phyloP scores from a whole-genome alignment of 139 green algal species.

The Raphidocelis subcapitata region DNA sequence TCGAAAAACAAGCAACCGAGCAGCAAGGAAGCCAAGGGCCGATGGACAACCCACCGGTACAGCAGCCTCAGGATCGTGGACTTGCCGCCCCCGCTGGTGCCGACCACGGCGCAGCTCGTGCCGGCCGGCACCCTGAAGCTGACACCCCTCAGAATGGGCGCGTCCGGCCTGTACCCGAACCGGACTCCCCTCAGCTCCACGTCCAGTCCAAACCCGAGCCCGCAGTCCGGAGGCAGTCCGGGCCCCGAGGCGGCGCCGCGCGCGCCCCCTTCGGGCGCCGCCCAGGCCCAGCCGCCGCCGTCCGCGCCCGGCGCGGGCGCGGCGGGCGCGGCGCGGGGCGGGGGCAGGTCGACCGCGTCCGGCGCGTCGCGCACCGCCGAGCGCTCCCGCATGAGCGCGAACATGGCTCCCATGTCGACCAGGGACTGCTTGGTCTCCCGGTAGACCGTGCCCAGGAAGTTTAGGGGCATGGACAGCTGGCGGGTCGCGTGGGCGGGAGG shows the following conservation, averaged over 20 bases:
- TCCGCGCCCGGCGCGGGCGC: too few species aligned
- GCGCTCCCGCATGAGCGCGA: conserved; percentile 68
- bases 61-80: conserved; percentile 72
- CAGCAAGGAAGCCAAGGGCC: too few species aligned
- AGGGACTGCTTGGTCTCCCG: conserved; percentile 93
- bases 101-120: conserved; percentile 87
- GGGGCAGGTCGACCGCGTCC: conserved; percentile 41
- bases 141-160: conserved; percentile 63
- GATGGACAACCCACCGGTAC: conserved; percentile 57
- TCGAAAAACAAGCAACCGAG: too few species aligned
- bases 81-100: conserved; percentile 86
- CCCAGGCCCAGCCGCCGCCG: too few species aligned
- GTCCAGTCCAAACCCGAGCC: conserved; percentile 33
- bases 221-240: too few species aligned
- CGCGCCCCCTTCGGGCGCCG: too few species aligned
- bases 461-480: conserved; percentile 95
- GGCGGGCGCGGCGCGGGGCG: neutral
- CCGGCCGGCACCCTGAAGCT: conserved; percentile 76
- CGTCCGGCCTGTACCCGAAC: conserved; percentile 73
- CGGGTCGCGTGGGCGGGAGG: neutral
- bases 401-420: conserved; percentile 97
- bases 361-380: conserved; percentile 25
- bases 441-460: conserved; percentile 98
- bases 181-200: conserved; percentile 61
- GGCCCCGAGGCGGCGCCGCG: too few species aligned